Evolutionary conservation across 148 eudicot species (phyloP).

Genomic region (Cornus florida): DNA sequence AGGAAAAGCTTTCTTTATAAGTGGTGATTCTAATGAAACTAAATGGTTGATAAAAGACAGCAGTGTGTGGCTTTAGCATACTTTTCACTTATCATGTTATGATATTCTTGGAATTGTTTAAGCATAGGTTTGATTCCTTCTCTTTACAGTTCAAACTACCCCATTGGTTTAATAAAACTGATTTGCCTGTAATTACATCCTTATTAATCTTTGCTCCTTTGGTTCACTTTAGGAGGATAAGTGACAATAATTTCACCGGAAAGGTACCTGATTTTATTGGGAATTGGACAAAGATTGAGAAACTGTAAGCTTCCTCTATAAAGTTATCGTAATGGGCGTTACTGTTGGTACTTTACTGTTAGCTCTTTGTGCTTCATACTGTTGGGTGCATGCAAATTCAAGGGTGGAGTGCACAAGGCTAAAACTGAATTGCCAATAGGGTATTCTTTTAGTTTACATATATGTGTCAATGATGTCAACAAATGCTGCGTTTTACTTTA

Average conservation of each 20-base stretch:
- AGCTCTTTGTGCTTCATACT: background rate
- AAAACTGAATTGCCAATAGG: background rate
- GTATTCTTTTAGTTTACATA: background rate
- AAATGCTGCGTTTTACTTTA: background rate
- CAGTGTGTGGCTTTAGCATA: background rate
- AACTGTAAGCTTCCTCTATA: conserved; percentile 39
- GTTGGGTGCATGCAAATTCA: background rate
- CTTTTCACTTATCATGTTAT: background rate
- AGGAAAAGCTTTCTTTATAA: background rate
- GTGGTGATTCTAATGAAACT: background rate
- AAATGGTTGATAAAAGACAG: background rate
- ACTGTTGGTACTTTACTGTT: background rate
- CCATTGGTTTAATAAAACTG: background rate
- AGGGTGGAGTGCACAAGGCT: background rate
- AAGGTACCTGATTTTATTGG: conserved; percentile 52
- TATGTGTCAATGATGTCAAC: background rate
- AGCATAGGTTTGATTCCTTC: background rate
- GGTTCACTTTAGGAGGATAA: conserved; percentile 46
- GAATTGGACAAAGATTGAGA: conserved; percentile 47
- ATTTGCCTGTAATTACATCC: background rate
- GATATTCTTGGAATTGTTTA: background rate
- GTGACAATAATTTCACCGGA: conserved; percentile 51
- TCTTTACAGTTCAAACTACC: background rate
- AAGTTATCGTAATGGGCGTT: background rate
- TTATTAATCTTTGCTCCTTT: conserved; percentile 10